phyloP scores from a whole-genome alignment of 306 rosid species.

The Dicorynia guianensis region DNA sequence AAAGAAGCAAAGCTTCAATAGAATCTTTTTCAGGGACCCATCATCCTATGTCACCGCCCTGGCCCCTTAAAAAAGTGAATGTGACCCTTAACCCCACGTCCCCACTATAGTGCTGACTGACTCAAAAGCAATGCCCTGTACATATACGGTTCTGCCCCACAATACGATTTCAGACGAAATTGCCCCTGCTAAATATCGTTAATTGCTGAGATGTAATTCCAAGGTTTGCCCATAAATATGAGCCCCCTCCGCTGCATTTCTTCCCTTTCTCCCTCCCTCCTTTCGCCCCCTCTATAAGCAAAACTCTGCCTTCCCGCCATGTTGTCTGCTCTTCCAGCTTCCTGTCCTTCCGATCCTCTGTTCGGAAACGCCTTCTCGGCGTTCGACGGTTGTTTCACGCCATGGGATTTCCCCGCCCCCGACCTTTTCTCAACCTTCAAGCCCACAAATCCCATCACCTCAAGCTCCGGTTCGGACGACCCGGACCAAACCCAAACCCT shows the following conservation, averaged over 20 bases:
- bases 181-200: conserved; percentile 4
- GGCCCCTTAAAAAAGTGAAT: conserved; percentile 8
- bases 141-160: conserved; percentile 1
- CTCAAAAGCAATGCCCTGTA: conserved; percentile 63
- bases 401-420: conserved; percentile 47
- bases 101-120: conserved; percentile 72
- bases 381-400: conserved; percentile 45
- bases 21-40: conserved; percentile 48
- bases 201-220: conserved; percentile 11
- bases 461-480: conserved; percentile 37
- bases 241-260: conserved; percentile 56
- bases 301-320: conserved; percentile 45
- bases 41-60: conserved; percentile 35
- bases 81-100: conserved; percentile 39
- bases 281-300: conserved; percentile 37
- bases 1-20: no score
- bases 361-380: conserved; percentile 57
- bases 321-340: conserved; percentile 62
- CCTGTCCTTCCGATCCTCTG: conserved; percentile 52
- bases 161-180: conserved; percentile 3
- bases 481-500: conserved; percentile 38
- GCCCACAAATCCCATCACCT: conserved; percentile 20
- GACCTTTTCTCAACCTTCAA: conserved; percentile 33
- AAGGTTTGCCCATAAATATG: conserved; percentile 53
- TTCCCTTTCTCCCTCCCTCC: conserved; percentile 85